Evolutionary conservation across 2,329 filamentous ascomycete genomes (phyloP).

Genomic region (Colletotrichum graminicola): DNA sequence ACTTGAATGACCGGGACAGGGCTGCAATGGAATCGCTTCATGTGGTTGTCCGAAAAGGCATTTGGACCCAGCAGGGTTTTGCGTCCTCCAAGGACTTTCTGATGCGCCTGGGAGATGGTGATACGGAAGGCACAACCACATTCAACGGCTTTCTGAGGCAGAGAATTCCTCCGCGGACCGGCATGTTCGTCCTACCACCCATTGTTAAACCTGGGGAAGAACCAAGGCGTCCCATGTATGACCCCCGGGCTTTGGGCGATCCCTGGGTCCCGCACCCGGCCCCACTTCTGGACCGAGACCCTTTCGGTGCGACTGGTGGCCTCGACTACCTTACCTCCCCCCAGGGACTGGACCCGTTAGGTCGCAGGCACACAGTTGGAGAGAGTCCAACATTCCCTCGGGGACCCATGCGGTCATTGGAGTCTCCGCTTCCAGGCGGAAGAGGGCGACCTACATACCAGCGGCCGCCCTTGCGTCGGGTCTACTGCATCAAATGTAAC

Average conservation of each 20-base stretch:
- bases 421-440: slow-evolving; percentile 56
- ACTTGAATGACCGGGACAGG: slow-evolving; percentile 60
- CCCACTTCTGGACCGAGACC: slow-evolving; percentile 47
- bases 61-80: slow-evolving; percentile 62
- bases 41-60: slow-evolving; percentile 60
- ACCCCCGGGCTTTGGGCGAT: slow-evolving; percentile 55
- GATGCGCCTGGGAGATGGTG: slow-evolving; percentile 60
- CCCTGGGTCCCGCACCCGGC: slow-evolving; percentile 50
- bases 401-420: slow-evolving; percentile 54
- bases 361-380: slow-evolving; percentile 61
- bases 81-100: slow-evolving; percentile 64
- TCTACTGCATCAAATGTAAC: slow-evolving; percentile 82
- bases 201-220: slow-evolving; percentile 51
- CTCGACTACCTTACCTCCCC: slow-evolving; percentile 51
- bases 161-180: slow-evolving; percentile 42
- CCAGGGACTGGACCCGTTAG: slow-evolving; percentile 47
- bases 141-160: slow-evolving; percentile 40
- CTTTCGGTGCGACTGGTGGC: slow-evolving; percentile 46
- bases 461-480: slow-evolving; percentile 73
- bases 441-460: slow-evolving; percentile 62
- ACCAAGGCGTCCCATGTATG: slow-evolving; percentile 53
- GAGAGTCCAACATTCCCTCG: slow-evolving; percentile 59
- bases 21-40: slow-evolving; percentile 58
- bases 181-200: slow-evolving; percentile 50
- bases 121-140: slow-evolving; percentile 50